Conservation (phyloP, 352 stramenopile genomes). For the Globisporangium polare region DNA sequence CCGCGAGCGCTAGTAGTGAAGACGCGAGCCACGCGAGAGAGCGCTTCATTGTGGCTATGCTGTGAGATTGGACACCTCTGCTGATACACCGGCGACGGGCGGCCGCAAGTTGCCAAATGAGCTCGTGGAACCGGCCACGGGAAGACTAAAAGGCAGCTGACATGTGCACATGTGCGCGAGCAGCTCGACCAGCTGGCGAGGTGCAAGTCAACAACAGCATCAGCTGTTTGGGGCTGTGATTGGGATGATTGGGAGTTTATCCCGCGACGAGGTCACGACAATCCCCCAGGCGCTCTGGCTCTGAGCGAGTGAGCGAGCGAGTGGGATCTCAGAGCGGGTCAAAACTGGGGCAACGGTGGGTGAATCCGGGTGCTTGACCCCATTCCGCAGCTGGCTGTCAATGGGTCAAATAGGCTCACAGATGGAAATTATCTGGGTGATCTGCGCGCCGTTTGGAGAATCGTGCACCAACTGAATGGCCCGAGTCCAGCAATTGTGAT, state of each 20-base stretch:
- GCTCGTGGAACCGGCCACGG: not conserved
- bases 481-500: too few relatives aligned
- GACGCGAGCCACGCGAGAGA: not conserved
- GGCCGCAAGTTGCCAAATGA: not conserved
- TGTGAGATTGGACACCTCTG: not conserved
- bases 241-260: slow-evolving; percentile 1
- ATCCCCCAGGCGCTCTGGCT: not conserved
- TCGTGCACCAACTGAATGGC: too few relatives aligned
- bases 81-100: not conserved
- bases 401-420: too few relatives aligned
- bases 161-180: too few relatives aligned
- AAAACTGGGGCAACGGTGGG: too few relatives aligned
- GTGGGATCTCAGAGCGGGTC: not conserved
- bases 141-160: too few relatives aligned
- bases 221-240: not conserved
- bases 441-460: too few relatives aligned
- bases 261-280: not conserved
- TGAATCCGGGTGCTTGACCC: too few relatives aligned
- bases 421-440: too few relatives aligned
- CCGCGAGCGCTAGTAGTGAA: not conserved
- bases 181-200: not conserved
- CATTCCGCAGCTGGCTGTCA: too few relatives aligned
- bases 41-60: not conserved
- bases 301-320: too few relatives aligned
- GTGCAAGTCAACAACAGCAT: not conserved